A percentile compares a stretch with the other conserved stretches of the same genome.
Conservation (phyloP, 305 asterid species). For the Rubia tinctorum region DNA sequence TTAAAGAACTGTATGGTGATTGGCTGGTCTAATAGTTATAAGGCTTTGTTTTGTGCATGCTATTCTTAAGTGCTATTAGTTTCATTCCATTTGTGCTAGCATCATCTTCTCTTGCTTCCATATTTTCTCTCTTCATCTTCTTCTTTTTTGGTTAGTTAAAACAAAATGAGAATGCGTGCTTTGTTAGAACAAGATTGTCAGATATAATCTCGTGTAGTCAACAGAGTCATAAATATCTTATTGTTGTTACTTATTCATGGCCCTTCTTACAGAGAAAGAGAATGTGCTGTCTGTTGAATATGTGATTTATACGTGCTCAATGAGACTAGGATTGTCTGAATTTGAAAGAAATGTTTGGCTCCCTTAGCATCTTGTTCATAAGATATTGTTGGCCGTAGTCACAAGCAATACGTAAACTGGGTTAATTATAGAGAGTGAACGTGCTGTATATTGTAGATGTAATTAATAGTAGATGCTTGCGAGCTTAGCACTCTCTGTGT, state of each 20-base stretch:
- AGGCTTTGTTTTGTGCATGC: not conserved
- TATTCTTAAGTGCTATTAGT: not conserved
- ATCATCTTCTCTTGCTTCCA: not conserved
- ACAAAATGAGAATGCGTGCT: not conserved
- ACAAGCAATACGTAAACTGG: not conserved
- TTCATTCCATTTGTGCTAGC: not conserved
- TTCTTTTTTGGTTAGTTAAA: not conserved
- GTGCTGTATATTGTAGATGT: not conserved
- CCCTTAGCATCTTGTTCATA: not conserved
- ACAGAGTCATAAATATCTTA: not conserved
- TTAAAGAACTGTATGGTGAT: not conserved
- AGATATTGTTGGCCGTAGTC: not conserved
- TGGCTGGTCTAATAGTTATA: not conserved
- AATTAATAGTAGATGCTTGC: not conserved
- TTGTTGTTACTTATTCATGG: not conserved
- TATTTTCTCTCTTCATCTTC: not conserved
- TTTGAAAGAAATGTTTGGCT: not conserved
- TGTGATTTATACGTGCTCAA: not conserved
- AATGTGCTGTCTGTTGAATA: not conserved
- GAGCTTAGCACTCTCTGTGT: not conserved
- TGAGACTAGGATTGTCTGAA: not conserved
- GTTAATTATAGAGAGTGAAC: not conserved
- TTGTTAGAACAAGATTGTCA: not conserved
- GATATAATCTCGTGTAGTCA: not conserved
- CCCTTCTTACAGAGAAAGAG: not conserved